Conservation (phyloP, 2,329 filamentous ascomycete genomes). For the Aspergillus niger region DNA sequence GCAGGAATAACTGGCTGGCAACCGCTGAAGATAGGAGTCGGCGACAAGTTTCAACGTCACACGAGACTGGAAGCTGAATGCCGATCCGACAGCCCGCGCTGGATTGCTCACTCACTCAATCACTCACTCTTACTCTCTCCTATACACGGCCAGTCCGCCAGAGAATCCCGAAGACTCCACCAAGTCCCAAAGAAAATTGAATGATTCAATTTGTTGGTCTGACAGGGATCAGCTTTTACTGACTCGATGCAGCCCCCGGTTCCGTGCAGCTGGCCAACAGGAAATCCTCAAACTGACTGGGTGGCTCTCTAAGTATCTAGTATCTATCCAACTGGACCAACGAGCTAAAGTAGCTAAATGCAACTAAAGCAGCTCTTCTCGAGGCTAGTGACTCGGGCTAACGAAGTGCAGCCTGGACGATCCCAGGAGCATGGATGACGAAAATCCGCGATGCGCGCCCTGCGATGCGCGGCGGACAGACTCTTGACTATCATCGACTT, state of each 20-base stretch:
- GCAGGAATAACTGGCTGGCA: slow-evolving; percentile 1
- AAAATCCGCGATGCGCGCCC: slow-evolving; percentile 11
- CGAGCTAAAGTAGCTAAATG: background rate
- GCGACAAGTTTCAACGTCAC: slow-evolving; percentile 10
- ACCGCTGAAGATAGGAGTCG: background rate
- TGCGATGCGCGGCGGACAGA: background rate
- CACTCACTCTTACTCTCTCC: too few relatives aligned
- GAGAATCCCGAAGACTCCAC: too few relatives aligned
- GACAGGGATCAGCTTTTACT: too few relatives aligned
- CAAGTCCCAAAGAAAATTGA: background rate
- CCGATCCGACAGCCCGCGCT: background rate
- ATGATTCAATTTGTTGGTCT: background rate
- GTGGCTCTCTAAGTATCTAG: too few relatives aligned
- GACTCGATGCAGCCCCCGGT: too few relatives aligned
- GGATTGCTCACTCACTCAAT: too few relatives aligned
- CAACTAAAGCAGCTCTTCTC: background rate
- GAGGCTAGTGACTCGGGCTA: too few relatives aligned
- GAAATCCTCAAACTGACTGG: too few relatives aligned
- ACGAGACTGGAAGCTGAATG: slow-evolving; percentile 3
- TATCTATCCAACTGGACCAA: too few relatives aligned
- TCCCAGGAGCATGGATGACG: slow-evolving; percentile 5
- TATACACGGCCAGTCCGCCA: too few relatives aligned
- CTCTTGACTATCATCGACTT: background rate
- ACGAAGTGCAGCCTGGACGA: background rate
- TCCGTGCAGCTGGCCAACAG: too few relatives aligned